Evolutionary conservation across 495 filamentous ascomycete genomes (phyloP), one percentile per base, ranked within the genome.

Genomic region (Penicillium pancosmium): DNA sequence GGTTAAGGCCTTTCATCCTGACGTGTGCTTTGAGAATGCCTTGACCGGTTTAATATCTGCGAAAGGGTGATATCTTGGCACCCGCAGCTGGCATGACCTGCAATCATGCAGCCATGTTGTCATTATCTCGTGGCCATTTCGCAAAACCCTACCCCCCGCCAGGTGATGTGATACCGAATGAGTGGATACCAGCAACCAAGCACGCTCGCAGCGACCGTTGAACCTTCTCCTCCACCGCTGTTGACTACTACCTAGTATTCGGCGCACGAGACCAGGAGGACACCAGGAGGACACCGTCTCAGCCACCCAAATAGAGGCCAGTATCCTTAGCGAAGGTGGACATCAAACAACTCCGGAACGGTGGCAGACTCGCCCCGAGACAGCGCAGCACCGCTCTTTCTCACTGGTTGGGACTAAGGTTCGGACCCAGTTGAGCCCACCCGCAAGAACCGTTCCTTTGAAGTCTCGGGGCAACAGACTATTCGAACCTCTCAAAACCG

Each of bases 331-430:
- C 52, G 44, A 55, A 41, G 34, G 41, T 49, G 44, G 50, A 53
- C 36, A 46, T 50, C 19, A 7, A 44, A 35, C 27, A 50, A 34
- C 19, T 49, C 18, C 46, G 56, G 56, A 46, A 46, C 56, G 35
- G 56, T 54, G 52, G 52, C 52, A 54, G 44, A 60, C 36, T 47
- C 34, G 25, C 35, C 57, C 57, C 52, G 57, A 60, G 57, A 60
- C 57, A 60, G 41, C 21, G n/a, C 50, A 50, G 50, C 57, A 50
- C 44, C 51, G 48, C 35, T 46, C 13, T 41, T 54, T 56, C 16
- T 54, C 27, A 54, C 50, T 60, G 51, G 51, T 16, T 34, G 43
- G 23, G 23, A 54, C 44, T 54, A 60, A 60, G 52, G 57, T 60
- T 55, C 52, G 46, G 19, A 25, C 47, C 43, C 48, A 52, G 57